Percentiles rank a stretch among this genome's conserved stretches.
phyloP scores from a whole-genome alignment of 352 stramenopile species.

The Phytophthora hibernalis region DNA sequence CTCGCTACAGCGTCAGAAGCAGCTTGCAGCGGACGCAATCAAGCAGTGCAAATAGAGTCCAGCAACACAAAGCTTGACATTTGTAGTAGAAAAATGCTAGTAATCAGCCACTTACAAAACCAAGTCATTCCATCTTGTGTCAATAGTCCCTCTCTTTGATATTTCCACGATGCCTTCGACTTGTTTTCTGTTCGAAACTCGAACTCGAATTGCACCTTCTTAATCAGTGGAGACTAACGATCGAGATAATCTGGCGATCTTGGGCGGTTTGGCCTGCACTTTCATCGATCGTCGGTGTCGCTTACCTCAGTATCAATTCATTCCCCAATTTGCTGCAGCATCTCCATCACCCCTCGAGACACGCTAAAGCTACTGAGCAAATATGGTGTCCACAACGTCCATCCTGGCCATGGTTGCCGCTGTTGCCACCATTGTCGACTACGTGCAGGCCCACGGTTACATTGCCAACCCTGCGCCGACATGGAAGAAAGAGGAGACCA shows the following conservation, averaged over 20 bases:
- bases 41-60: too few species aligned
- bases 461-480: conserved; percentile 23
- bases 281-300: background rate
- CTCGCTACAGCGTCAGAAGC: too few species aligned
- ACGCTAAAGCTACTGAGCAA: conserved; percentile 5
- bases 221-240: conserved; percentile 1
- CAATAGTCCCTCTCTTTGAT: too few species aligned
- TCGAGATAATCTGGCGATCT: conserved; percentile 7
- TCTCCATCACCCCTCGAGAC: conserved; percentile 4
- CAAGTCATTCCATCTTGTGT: too few species aligned
- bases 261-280: background rate
- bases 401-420: conserved; percentile 22
- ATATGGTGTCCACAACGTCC: conserved; percentile 28
- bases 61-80: too few species aligned
- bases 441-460: conserved; percentile 26
- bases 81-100: too few species aligned
- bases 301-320: conserved; percentile 2
- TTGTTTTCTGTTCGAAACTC: conserved; percentile 16
- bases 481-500: conserved; percentile 31
- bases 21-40: too few species aligned
- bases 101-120: too few species aligned
- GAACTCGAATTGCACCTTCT: conserved; percentile 7
- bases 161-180: too few species aligned
- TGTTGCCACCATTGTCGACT: conserved; percentile 29
- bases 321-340: conserved; percentile 31